A percentile compares a stretch with the other conserved stretches of the same genome.
Conservation (phyloP, 257 asterid genomes). For the Plantago ovata region DNA sequence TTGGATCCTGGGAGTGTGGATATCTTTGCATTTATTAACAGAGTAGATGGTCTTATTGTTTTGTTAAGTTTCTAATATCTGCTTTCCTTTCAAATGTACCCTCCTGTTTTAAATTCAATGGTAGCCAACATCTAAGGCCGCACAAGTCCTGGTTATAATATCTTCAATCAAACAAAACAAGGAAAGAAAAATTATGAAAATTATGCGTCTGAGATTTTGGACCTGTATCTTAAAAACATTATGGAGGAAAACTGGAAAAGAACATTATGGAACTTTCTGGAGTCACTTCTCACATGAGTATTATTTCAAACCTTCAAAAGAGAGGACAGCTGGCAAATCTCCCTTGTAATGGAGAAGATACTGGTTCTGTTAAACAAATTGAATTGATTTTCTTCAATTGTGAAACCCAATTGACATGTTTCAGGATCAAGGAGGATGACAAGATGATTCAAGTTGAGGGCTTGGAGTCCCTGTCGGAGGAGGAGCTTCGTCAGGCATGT, state of each 20-base stretch:
- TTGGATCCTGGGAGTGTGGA: too few species aligned
- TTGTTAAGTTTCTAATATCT: too few species aligned
- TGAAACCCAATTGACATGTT: conserved; percentile 13
- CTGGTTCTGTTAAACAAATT: conserved; percentile 12
- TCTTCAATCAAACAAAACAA: too few species aligned
- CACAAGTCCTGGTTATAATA: too few species aligned
- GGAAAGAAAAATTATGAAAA: too few species aligned
- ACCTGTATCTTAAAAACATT: not conserved
- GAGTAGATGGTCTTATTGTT: too few species aligned
- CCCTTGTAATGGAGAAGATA: conserved; percentile 6
- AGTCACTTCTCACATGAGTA: conserved; percentile 8
- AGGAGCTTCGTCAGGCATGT: conserved; percentile 97
- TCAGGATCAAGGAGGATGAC: conserved; percentile 86
- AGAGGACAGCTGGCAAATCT: conserved; percentile 6
- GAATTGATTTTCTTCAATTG: conserved; percentile 12
- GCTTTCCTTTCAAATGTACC: too few species aligned
- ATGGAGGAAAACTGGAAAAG: conserved; percentile 2
- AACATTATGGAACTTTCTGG: conserved; percentile 2
- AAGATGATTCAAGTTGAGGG: conserved; percentile 92
- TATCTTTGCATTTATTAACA: too few species aligned
- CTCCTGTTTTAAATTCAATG: too few species aligned
- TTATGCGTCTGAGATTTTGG: not conserved
- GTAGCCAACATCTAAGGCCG: too few species aligned
- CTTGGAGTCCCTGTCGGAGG: conserved; percentile 84
- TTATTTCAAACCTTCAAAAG: conserved; percentile 3